Base-by-base conservation (phyloP, 306 rosid species). In the Rubus parviflorus region DNA sequence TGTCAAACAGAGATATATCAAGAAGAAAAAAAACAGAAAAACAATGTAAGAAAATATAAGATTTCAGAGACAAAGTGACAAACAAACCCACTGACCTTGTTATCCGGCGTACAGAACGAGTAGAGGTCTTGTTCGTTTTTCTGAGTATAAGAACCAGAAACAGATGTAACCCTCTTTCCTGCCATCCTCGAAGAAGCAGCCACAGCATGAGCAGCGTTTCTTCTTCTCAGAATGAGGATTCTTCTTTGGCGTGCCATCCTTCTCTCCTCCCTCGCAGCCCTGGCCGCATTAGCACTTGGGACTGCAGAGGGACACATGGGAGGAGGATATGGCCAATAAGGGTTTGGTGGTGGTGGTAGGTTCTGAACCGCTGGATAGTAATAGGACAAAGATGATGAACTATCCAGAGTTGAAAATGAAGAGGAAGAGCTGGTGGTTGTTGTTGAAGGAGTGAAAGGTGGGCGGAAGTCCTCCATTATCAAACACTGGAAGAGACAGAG, bases 211-310 rank as follows among this genome's bases (percentile, higher is more conserved):
- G 79, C 61, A 61, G 74, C 37, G 25, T 51, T 30, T 30, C 35
- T 14, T 70, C 61, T 68, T 65, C 9, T 47, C 45, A 70, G 38
- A 53, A 43, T 22, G 51, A 77, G 46, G 46, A 5, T 83, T 51
- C 19, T 79, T 56, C 70, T 86, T 71, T 90, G 90, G 38, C 96
- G 74, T 2, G 81, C 93, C 56, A 81, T 68, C 72, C 40, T 83
- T 71, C 92, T 82, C 56, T 12, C 82, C 0, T 66, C 79, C 38
- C 92, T 79, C 0, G 90, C 91, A 30, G 79, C 66, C 65, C 79
- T 86, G 16, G 84, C 68, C 13, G 40, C 78, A 77, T 62, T 22
- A 22, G 85, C 78, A 52, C 7, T 74, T 63, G 13, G 13, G 46
- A 63, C 22, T 15, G 45, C 43, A 15, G 0, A 37, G 5, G 46